phyloP scores from a whole-genome alignment of 2,329 filamentous ascomycete species.

The Fusarium udum region DNA sequence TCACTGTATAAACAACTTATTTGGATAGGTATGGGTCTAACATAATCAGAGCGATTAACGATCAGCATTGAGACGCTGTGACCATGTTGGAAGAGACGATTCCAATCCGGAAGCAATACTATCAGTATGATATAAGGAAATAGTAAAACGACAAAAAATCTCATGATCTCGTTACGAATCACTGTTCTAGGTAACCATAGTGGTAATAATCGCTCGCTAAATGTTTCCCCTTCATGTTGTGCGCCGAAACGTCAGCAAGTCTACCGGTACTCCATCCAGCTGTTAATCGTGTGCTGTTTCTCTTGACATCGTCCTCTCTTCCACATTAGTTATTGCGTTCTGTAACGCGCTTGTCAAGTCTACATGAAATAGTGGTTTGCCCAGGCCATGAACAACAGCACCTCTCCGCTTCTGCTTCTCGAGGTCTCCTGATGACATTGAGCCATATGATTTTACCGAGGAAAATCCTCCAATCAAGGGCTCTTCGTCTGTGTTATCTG shows the following conservation, averaged over 20 bases:
- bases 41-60: background rate
- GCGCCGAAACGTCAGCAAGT: background rate
- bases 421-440: constrained; percentile 34
- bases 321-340: constrained; percentile 82
- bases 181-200: background rate
- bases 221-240: background rate
- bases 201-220: constrained; percentile 5
- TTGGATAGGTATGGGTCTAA: background rate
- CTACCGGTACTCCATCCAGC: background rate
- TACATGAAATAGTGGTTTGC: constrained; percentile 91
- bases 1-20: background rate
- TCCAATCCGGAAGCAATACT: background rate
- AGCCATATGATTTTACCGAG: constrained; percentile 11
- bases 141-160: background rate
- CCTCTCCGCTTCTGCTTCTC: constrained; percentile 58
- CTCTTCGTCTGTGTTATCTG: constrained; percentile 47
- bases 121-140: background rate
- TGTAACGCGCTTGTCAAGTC: constrained; percentile 90
- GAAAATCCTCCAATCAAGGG: constrained; percentile 42
- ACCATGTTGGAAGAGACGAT: background rate
- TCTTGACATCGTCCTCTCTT: constrained; percentile 58
- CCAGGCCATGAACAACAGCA: constrained; percentile 83
- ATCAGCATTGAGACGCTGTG: background rate
- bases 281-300: constrained; percentile 1
- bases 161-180: background rate